Percentiles rank a stretch among this genome's conserved stretches.
Conservation (phyloP, 1,139 yeast genomes). For the Candida tetrigidarum region DNA sequence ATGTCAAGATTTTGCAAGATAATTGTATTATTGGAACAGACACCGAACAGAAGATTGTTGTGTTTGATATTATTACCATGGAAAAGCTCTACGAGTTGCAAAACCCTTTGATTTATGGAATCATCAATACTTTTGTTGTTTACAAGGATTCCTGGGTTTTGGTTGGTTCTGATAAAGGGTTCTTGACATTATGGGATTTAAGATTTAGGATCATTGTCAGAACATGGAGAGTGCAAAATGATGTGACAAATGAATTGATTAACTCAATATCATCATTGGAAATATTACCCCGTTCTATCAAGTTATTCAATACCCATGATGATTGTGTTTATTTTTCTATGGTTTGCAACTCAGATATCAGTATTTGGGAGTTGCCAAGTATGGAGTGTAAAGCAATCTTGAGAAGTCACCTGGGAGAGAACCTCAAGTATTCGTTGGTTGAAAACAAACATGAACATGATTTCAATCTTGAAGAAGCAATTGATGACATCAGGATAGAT, state of each 20-base stretch:
- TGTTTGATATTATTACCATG: constrained; percentile 67
- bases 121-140: constrained; percentile 61
- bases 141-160: constrained; percentile 58
- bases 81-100: constrained; percentile 43
- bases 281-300: constrained; percentile 6
- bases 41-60: constrained; percentile 54
- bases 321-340: constrained; percentile 17
- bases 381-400: constrained; percentile 64
- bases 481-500: constrained; percentile 9
- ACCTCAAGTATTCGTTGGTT: constrained; percentile 13
- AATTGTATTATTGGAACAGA: constrained; percentile 58
- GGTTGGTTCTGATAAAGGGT: constrained; percentile 76
- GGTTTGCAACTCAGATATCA: constrained; percentile 50
- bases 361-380: constrained; percentile 78
- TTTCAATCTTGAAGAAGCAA: constrained; percentile 12
- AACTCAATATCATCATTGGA: constrained; percentile 16
- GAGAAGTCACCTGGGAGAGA: constrained; percentile 10
- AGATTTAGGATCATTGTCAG: constrained; percentile 65
- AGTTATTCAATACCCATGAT: constrained; percentile 8
- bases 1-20: constrained; percentile 23
- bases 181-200: constrained; percentile 80
- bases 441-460: constrained; percentile 11
- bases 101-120: constrained; percentile 69
- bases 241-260: constrained; percentile 16
- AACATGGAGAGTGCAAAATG: constrained; percentile 50